Percentiles rank a stretch among this genome's conserved stretches.
Conservation (phyloP, 345 rosid species). For the Cochlearia excelsa region DNA sequence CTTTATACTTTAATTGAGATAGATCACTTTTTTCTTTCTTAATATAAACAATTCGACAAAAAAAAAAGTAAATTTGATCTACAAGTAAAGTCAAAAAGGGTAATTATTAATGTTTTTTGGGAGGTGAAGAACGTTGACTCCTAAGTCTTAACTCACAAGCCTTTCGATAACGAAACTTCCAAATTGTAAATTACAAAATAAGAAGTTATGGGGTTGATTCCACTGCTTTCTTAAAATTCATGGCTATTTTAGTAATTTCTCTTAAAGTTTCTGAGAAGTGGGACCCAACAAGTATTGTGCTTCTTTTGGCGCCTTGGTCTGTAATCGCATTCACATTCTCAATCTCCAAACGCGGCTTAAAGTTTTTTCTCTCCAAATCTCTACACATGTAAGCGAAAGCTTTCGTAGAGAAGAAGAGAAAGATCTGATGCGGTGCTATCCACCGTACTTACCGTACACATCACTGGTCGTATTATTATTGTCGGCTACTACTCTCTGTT, state of each 20-base stretch:
- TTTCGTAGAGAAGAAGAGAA: constrained; percentile 1
- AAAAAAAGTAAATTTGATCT: background rate
- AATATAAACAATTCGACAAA: constrained; percentile 19
- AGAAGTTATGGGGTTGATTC: constrained; percentile 7
- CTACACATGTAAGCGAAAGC: constrained; percentile 24
- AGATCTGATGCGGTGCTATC: constrained; percentile 46
- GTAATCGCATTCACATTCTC: constrained; percentile 17
- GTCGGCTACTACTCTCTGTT: constrained; percentile 32
- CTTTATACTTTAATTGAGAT: constrained; percentile 2
- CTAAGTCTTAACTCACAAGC: constrained; percentile 2
- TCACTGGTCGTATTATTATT: constrained; percentile 24
- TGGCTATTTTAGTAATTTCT: background rate
- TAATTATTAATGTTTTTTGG: background rate
- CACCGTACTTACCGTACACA: constrained; percentile 14
- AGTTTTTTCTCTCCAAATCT: constrained; percentile 17
- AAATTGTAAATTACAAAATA: background rate
- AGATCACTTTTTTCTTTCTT: background rate
- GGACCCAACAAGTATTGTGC: constrained; percentile 29
- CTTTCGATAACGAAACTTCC: background rate
- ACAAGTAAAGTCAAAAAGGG: constrained; percentile 6
- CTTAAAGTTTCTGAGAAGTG: constrained; percentile 6
- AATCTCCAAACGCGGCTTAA: constrained; percentile 16
- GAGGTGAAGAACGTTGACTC: constrained; percentile 9
- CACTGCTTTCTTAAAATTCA: background rate
- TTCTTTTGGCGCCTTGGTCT: constrained; percentile 33